These are phyloP conservation scores for Auriscalpium microsporum DNA, from an alignment of 768 basidiomycete genomes.

Conservation along the genomic window DNA sequence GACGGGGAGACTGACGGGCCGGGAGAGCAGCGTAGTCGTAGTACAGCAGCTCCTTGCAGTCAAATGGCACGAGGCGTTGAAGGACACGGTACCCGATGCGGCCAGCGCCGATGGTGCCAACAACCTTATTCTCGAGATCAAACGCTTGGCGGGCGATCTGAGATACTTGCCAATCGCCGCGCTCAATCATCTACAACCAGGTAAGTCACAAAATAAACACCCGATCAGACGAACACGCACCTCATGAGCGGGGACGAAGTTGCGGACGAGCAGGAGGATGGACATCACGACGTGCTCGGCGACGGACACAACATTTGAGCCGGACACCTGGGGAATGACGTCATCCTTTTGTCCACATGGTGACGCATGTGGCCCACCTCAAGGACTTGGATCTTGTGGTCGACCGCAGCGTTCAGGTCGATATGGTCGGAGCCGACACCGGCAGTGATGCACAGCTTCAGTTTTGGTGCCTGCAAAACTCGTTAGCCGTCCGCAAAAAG, in stretches of 20 bases:
- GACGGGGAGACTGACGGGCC: conserved; percentile 30
- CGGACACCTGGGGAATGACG: conserved; percentile 47
- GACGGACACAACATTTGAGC: conserved; percentile 85
- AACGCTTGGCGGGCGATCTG: conserved; percentile 75
- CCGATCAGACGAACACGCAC: conserved; percentile 24
- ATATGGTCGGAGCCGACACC: conserved; percentile 89
- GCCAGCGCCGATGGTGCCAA: conserved; percentile 80
- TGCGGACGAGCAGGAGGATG: conserved; percentile 84
- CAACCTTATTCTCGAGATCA: conserved; percentile 86
- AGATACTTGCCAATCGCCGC: conserved; percentile 83
- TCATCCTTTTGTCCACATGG: conserved; percentile 2
- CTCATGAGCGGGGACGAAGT: conserved; percentile 84
- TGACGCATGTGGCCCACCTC: conserved; percentile 32
- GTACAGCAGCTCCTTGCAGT: conserved; percentile 86
- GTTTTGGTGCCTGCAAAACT: conserved; percentile 64
- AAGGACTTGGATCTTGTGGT: conserved; percentile 69
- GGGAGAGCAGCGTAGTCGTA: conserved; percentile 78
- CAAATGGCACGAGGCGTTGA: conserved; percentile 72
- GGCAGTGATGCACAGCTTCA: conserved; percentile 85
- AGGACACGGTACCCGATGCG: conserved; percentile 60
- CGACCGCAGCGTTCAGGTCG: conserved; percentile 82
- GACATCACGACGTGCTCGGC: conserved; percentile 90
- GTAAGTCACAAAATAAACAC: not conserved
- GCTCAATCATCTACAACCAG: conserved; percentile 57
- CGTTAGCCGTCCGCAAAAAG: conserved; percentile 2